A percentile compares a stretch with the other conserved stretches of the same genome.
Conservation (phyloP, 2,329 filamentous ascomycete species). For the Calonectria pauciramosa region DNA sequence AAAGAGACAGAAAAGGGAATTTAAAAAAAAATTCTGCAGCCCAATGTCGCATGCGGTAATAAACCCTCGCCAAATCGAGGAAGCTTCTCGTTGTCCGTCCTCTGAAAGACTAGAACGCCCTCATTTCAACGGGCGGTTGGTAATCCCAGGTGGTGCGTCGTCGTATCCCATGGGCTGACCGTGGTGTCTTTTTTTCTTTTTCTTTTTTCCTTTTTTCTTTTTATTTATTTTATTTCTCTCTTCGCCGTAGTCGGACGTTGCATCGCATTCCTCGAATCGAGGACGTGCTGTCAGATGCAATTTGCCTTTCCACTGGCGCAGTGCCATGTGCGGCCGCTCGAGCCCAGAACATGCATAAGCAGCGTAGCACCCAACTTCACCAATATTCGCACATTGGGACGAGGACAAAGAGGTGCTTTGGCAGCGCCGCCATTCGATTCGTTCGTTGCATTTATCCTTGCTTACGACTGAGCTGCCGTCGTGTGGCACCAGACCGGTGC, state of each 20-base stretch:
- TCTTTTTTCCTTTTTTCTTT: background rate
- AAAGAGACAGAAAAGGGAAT: background rate
- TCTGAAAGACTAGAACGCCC: background rate
- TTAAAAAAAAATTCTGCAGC: background rate
- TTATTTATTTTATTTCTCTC: too few relatives aligned
- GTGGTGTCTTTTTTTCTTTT: background rate
- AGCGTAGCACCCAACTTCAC: background rate
- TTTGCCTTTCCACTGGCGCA: background rate
- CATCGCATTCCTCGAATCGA: background rate
- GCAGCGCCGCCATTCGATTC: background rate
- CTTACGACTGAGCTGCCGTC: constrained; percentile 5
- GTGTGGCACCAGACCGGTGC: constrained; percentile 3
- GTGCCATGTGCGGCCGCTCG: background rate
- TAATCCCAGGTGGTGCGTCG: background rate
- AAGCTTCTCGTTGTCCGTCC: background rate
- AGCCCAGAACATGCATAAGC: constrained; percentile 2
- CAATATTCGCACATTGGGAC: background rate
- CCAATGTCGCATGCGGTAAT: background rate
- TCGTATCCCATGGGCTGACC: background rate
- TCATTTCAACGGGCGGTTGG: background rate
- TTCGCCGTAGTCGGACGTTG: background rate
- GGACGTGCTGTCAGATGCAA: background rate
- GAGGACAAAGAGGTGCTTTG: background rate
- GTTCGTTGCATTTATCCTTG: constrained; percentile 17
- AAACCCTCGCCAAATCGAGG: background rate